phyloP scores from a whole-genome alignment of 1,284 basidiomycete species.

The Microbotryum saponariae region DNA sequence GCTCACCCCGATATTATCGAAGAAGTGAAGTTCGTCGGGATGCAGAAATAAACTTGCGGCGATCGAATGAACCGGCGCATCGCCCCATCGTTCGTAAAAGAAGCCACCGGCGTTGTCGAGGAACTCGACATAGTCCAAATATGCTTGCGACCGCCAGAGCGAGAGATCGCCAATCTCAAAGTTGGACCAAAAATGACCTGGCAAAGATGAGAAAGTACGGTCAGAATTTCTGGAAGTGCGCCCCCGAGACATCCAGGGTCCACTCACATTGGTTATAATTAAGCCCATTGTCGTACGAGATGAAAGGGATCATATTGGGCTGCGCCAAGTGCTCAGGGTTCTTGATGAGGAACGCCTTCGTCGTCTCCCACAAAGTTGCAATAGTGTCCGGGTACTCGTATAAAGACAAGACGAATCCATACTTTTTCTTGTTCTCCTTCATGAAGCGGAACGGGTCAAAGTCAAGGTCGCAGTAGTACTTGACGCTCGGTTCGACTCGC shows the following conservation, averaged over 20 bases:
- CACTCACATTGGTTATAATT: conserved; percentile 59
- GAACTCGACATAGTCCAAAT: conserved; percentile 61
- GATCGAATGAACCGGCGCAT: conserved; percentile 77
- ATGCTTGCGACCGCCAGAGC: conserved; percentile 71
- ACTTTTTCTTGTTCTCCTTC: conserved; percentile 14
- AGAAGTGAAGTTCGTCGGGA: conserved; percentile 50
- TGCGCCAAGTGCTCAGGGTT: conserved; percentile 61
- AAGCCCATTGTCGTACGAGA: conserved; percentile 62
- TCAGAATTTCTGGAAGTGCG: too few species aligned
- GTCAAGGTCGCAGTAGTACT: conserved; percentile 33
- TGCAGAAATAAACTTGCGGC: conserved; percentile 60
- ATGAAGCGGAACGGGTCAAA: conserved; percentile 37
- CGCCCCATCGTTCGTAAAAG: conserved; percentile 54
- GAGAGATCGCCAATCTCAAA: conserved; percentile 63
- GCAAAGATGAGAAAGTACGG: too few species aligned
- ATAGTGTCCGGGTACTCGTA: conserved; percentile 72
- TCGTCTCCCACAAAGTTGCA: conserved; percentile 57
- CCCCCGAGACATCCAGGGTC: too few species aligned
- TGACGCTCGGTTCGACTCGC: conserved; percentile 55
- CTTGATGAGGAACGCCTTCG: conserved; percentile 53
- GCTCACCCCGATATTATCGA: conserved; percentile 38
- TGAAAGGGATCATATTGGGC: conserved; percentile 64
- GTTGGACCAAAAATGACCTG: conserved; percentile 49
- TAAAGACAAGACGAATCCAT: conserved; percentile 49
- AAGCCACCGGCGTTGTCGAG: conserved; percentile 73